Conservation (phyloP, 2,329 filamentous ascomycete genomes). For the Zymoseptoria pseudotritici region DNA sequence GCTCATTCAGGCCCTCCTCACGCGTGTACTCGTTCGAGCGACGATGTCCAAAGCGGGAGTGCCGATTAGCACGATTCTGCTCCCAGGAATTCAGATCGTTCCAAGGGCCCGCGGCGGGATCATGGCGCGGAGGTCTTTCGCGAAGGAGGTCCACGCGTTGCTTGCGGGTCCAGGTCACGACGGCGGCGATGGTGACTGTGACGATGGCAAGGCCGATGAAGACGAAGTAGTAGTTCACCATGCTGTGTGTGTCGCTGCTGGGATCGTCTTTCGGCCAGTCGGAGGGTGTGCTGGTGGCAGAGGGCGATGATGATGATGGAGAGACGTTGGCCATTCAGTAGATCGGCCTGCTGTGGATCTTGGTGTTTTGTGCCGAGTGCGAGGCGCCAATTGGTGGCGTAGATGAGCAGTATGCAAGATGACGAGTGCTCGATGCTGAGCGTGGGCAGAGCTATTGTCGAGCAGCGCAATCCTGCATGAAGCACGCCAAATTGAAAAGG, state of each 20-base stretch:
- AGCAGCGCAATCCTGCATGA: background rate
- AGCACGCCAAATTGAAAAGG: background rate
- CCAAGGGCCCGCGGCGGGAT: background rate
- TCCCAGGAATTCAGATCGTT: background rate
- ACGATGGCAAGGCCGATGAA: conserved; percentile 49
- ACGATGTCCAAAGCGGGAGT: background rate
- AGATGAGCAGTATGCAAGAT: background rate
- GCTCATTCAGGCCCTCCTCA: conserved; percentile 57
- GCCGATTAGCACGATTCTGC: background rate
- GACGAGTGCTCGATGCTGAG: background rate
- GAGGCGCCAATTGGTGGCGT: background rate
- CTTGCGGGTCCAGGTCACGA: conserved; percentile 20
- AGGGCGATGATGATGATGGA: background rate
- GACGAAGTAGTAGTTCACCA: conserved; percentile 48
- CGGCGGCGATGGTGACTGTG: conserved; percentile 36
- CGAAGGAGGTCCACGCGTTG: background rate
- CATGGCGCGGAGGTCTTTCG: background rate
- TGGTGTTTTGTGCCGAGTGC: background rate
- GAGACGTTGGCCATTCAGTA: background rate
- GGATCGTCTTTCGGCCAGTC: conserved; percentile 1
- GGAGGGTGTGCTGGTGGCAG: conserved; percentile 1
- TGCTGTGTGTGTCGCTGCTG: background rate
- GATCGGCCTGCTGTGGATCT: background rate
- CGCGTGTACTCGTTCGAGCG: background rate
- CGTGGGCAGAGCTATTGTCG: background rate